These are phyloP conservation scores for Saccharomyces pastorianus DNA, from an alignment of 1,139 yeast genomes.

Conservation along the genomic window DNA sequence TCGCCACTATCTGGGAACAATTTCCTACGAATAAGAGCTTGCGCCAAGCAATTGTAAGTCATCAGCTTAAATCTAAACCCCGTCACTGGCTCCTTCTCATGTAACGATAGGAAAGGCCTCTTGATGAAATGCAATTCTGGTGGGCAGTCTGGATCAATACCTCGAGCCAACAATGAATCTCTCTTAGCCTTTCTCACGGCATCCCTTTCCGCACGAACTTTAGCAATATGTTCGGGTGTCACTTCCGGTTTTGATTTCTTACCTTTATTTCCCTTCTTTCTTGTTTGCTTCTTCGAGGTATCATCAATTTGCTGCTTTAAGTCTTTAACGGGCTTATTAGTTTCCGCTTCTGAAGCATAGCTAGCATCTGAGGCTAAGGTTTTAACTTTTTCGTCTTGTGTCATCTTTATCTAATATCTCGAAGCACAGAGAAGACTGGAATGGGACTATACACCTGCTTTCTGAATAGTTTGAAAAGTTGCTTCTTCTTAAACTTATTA, in stretches of 20 bases:
- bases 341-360: neutral
- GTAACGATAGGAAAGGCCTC: constrained; percentile 44
- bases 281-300: neutral
- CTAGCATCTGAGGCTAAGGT: neutral
- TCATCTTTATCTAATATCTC: too few relatives aligned
- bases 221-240: constrained; percentile 63
- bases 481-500: too few relatives aligned
- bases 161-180: constrained; percentile 39
- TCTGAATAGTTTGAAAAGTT: too few relatives aligned
- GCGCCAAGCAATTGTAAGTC: constrained; percentile 76
- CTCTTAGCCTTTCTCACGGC: constrained; percentile 44
- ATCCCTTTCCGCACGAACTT: constrained; percentile 38
- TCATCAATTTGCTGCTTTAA: neutral
- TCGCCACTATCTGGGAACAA: constrained; percentile 78
- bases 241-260: constrained; percentile 33
- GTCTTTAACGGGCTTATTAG: neutral
- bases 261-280: constrained; percentile 8
- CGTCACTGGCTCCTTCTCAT: constrained; percentile 14
- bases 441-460: too few relatives aligned
- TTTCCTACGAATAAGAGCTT: constrained; percentile 66
- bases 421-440: too few relatives aligned
- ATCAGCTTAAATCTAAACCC: constrained; percentile 39
- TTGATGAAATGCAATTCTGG: constrained; percentile 44
- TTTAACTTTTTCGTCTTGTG: neutral
- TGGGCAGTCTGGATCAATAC: constrained; percentile 40